Percentiles rank a stretch among this genome's conserved stretches.
Conservation (phyloP, 768 basidiomycete genomes). For the Infundibulicybe gibba region DNA sequence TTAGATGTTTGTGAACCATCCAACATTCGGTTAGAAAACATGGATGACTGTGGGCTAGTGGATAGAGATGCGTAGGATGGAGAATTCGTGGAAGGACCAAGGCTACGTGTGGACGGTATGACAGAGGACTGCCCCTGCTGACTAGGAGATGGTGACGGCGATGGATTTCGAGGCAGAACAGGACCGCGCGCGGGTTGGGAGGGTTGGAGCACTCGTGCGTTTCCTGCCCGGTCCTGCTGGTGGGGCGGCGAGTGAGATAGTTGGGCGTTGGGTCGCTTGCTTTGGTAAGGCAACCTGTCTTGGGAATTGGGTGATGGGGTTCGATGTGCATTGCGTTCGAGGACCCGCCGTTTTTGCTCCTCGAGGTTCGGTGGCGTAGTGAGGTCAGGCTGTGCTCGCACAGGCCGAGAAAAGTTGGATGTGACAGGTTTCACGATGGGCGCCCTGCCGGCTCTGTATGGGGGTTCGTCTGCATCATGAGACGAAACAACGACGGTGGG, state of each 20-base stretch:
- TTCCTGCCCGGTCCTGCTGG: neutral
- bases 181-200: neutral
- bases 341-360: conserved; percentile 43
- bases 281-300: conserved; percentile 7
- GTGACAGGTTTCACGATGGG: conserved; percentile 42
- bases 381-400: conserved; percentile 35
- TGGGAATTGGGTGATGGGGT: conserved; percentile 22
- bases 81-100: conserved; percentile 5
- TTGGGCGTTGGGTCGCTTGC: neutral
- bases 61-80: conserved; percentile 3
- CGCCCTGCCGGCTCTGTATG: conserved; percentile 26
- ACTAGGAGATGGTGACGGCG: neutral
- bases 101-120: conserved; percentile 2
- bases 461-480: conserved; percentile 18
- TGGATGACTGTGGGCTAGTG: neutral
- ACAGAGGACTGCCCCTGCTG: neutral
- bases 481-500: conserved; percentile 58
- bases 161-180: neutral
- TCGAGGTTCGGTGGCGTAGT: conserved; percentile 30
- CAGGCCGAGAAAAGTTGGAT: conserved; percentile 65
- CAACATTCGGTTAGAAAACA: conserved; percentile 4
- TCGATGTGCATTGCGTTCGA: conserved; percentile 57
- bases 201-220: neutral
- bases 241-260: neutral
- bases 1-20: conserved; percentile 5